Evolutionary conservation across 768 basidiomycete genomes (phyloP).

Genomic region (Boletus reticulatus): DNA sequence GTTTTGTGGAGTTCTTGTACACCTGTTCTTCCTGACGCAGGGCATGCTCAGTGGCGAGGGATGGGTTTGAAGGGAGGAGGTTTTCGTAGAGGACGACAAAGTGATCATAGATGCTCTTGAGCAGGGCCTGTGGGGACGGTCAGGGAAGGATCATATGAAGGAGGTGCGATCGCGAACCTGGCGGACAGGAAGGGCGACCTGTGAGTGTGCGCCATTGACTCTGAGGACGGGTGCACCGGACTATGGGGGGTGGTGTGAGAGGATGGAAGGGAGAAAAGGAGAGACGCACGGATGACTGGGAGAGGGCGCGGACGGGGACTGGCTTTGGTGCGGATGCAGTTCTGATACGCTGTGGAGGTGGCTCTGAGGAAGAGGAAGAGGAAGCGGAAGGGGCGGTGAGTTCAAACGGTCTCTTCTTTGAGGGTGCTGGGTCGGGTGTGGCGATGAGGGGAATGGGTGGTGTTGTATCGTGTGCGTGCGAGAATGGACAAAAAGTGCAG

Average conservation of each 20-base stretch:
- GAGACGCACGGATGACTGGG: conserved; percentile 21
- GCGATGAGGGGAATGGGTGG: conserved; percentile 17
- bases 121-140: conserved; percentile 51
- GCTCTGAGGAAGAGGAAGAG: conserved; percentile 35
- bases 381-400: conserved; percentile 24
- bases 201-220: conserved; percentile 66
- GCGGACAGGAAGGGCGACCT: conserved; percentile 68
- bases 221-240: conserved; percentile 63
- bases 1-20: conserved; percentile 69
- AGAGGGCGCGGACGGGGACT: conserved; percentile 40
- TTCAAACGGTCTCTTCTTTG: conserved; percentile 47
- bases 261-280: background rate
- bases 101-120: conserved; percentile 72
- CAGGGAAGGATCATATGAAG: background rate
- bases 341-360: conserved; percentile 65
- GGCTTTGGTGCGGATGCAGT: conserved; percentile 44
- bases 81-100: conserved; percentile 65
- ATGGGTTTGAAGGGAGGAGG: conserved; percentile 52
- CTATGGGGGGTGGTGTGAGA: conserved; percentile 28
- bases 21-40: conserved; percentile 79
- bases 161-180: conserved; percentile 45
- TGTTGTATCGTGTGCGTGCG: conserved; percentile 44
- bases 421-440: conserved; percentile 20
- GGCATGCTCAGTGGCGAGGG: conserved; percentile 74
- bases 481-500: conserved; percentile 67